Evolutionary conservation across 2,329 filamentous ascomycete genomes (phyloP), one percentile per base, ranked within the genome.

Genomic region (Colletotrichum liaoningense): DNA sequence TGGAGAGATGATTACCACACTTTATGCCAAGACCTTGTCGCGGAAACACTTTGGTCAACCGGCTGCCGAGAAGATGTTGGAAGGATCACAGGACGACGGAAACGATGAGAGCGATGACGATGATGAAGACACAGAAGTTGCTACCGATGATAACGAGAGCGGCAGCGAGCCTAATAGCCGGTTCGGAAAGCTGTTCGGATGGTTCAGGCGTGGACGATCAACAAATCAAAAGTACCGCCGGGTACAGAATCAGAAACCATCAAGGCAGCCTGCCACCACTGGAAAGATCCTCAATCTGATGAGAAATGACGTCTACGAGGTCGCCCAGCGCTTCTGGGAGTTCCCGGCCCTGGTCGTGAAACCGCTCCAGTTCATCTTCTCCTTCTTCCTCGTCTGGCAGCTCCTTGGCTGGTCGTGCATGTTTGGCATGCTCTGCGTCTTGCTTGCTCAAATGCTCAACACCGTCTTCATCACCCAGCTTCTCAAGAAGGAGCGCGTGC

Each of bases 231-330:
- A 76, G 75, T 11, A 79, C 77, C 24, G 69, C 75, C 49, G 69
- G 71, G 9, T 76, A 70, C 66, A 57, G 80, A 81, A 68, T 73
- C 72, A 60, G 38, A 30, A 87, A 88, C n/a, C 46, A 9, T 24
- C 55, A 69, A 84, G 89, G 72, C 85, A 89, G 68, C 89, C 93
- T 2, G 94, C 95, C 0, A 95, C 94, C 0, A 96, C 95, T 83
- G 95, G 95, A 8, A 97, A 97, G 79, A 97, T 98, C 64, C 88
- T 98, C 74, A 98, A 97, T 77, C 83, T 98, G 2, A 93, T 97
- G 86, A 92, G 94, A 62, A 91, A 89, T 72, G 94, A 97, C 80
- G 94, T 93, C 0, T 97, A 96, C 79, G 93, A 95, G 79, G 90
- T 96, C 52, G 90, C 94, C 3, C 94, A 96, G 78, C 86, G 93